Evolutionary conservation across 306 rosid genomes (phyloP), one percentile per base, ranked within the genome.

Genomic region (Vigna radiata): DNA sequence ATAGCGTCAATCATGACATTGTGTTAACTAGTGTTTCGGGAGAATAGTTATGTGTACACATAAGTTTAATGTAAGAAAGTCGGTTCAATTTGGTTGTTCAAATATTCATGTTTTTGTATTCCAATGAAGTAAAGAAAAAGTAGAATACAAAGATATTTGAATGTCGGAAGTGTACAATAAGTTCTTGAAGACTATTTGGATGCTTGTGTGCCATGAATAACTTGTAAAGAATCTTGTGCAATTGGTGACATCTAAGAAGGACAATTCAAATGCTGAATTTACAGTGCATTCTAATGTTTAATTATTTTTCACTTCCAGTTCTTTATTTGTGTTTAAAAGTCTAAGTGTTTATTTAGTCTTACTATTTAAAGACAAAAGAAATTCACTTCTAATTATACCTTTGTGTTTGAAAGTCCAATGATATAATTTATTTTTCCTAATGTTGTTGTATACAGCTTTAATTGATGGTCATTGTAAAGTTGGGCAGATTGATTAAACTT

Each of bases 381-480:
- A 25, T 25, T 25, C 27, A 25, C 27, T 25, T 25, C 27, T 0
- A 25, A 25, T 25, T 25, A 25, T 25, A 25, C 27, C 27, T 25
- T 25, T 25, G 0, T 2, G 27, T 25, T 25, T 25, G 27, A 25
- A 25, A 25, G 27, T 25, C 27, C 27, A 25, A 25, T 25, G 0
- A 25, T 25, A 2, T 2, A 0, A 25, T 25, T 25, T 25, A 25
- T 25, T 25, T 25, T 25, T 25, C 92, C 97, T 58, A 93, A 93
- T 85, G 83, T 87, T 68, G 77, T 93, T 37, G 2, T 89, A 89
- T 85, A 90, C 91, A 10, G 90, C 96, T 86, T 85, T 93, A 83
- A 89, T 93, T 73, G 97, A 93, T 63, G 97, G 96, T 59, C 87
- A 86, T 72, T 89, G 94, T 77, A 93, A 93, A 78, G 89, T 91